Evolutionary conservation across 2,329 filamentous ascomycete species (phyloP), one percentile per base, ranked within the genome.

Genomic region (Talaromyces funiculosus): DNA sequence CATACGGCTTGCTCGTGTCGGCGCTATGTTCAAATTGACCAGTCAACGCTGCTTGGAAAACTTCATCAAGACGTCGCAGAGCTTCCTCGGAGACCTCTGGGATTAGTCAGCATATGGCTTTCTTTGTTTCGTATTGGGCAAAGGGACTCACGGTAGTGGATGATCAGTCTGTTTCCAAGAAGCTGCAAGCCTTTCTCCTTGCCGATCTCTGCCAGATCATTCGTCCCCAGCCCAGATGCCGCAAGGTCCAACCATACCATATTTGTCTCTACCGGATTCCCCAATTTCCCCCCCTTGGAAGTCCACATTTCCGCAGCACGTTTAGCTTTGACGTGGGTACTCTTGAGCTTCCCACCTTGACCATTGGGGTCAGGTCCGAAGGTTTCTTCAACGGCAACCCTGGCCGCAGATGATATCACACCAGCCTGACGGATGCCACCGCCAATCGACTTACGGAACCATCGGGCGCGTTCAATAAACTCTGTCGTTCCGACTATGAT

Each of bases 211-310:
- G 82, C 79, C 62, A 86, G 83, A 42, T 82, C 78, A 56, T 82
- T 79, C 4, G 71, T 71, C 3, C 78, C 75, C 33, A 87, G 71
- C 0, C 84, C 83, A 10, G 84, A 82, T 1, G 81, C 81, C 31
- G 85, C 82, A 16, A 94, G 77, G 72, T 95, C 87, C 61, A 95
- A 69, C 90, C 90, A 96, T 35, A 90, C 85, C 90, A 96, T 95
- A 75, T 96, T 96, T n/a, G 91, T 95, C 70, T 96, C 87, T 1
- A 89, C 87, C 0, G 89, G 87, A 62, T 87, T 80, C 20, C 81
- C 74, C 60, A 91, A 75, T 73, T 83, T 84, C 1, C 90, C 91
- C 4, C 90, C 90, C 56, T 86, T 78, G 16, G 76, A 77, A 4
- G 79, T 82, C 91, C 91, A 96, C 64, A 89, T 73, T 33, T 79